These are phyloP conservation scores for Xylariomycetidae sp. DNA, from an alignment of 2,329 filamentous ascomycete species.

Conservation along the genomic window DNA sequence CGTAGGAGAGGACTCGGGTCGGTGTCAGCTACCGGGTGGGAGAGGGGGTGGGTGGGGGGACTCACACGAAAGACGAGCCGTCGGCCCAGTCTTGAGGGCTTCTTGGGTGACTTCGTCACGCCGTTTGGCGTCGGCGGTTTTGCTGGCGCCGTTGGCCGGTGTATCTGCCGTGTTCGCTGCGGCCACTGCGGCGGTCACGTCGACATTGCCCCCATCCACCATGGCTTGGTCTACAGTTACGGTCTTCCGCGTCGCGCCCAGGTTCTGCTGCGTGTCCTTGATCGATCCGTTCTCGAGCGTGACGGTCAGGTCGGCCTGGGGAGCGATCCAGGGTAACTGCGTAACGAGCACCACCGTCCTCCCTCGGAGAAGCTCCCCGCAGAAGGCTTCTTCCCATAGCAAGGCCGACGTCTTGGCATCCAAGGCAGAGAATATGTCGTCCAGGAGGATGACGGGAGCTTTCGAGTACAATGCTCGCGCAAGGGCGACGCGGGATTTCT, in stretches of 20 bases:
- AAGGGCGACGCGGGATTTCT: slow-evolving; percentile 50
- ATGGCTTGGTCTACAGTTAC: slow-evolving; percentile 36
- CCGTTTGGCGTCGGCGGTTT: slow-evolving; percentile 29
- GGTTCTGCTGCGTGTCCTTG: slow-evolving; percentile 35
- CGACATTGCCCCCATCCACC: slow-evolving; percentile 29
- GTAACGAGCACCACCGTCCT: slow-evolving; percentile 53
- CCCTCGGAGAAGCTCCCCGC: slow-evolving; percentile 45
- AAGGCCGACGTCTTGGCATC: slow-evolving; percentile 52
- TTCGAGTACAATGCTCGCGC: slow-evolving; percentile 53
- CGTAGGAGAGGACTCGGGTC: slow-evolving; percentile 41
- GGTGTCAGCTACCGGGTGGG: too few relatives aligned
- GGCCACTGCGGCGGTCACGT: slow-evolving; percentile 21
- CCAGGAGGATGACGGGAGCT: slow-evolving; percentile 47
- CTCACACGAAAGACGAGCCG: slow-evolving; percentile 39
- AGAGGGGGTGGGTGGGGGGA: too few relatives aligned
- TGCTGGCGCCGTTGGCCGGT: slow-evolving; percentile 18
- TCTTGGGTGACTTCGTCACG: slow-evolving; percentile 39
- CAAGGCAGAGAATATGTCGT: slow-evolving; percentile 54
- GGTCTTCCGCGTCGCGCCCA: slow-evolving; percentile 38
- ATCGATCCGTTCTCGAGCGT: slow-evolving; percentile 40
- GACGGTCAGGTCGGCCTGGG: slow-evolving; percentile 43
- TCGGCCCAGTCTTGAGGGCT: slow-evolving; percentile 41
- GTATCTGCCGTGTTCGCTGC: slow-evolving; percentile 13
- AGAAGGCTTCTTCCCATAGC: slow-evolving; percentile 54
- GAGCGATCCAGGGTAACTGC: slow-evolving; percentile 47